These are phyloP conservation scores for Immersiporthe knoxdaviesiana DNA, from an alignment of 2,329 filamentous ascomycete genomes.

Conservation along the genomic window DNA sequence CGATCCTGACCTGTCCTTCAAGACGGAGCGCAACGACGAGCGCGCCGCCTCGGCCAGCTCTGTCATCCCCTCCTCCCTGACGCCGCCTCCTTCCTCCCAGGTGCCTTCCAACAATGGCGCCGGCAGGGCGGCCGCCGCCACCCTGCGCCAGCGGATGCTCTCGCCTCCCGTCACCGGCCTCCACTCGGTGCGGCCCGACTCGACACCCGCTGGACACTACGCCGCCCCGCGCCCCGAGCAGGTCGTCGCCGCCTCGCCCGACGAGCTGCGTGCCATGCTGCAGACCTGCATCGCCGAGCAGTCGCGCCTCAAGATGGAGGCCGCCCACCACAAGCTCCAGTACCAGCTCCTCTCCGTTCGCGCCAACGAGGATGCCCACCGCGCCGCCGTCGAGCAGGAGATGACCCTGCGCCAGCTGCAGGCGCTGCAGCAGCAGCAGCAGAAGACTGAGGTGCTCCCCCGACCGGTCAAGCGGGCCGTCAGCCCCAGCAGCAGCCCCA, in stretches of 20 bases:
- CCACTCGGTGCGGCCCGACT: constrained; percentile 38
- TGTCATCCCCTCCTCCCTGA: constrained; percentile 61
- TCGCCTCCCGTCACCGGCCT: constrained; percentile 57
- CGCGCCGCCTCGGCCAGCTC: constrained; percentile 38
- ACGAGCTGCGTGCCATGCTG: constrained; percentile 62
- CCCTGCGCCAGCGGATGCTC: constrained; percentile 53
- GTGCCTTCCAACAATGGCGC: constrained; percentile 40
- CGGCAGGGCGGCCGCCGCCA: constrained; percentile 40
- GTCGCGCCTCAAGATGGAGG: constrained; percentile 72
- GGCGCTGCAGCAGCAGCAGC: constrained; percentile 73
- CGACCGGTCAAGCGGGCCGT: constrained; percentile 49
- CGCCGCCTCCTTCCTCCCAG: constrained; percentile 61
- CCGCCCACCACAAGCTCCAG: constrained; percentile 88
- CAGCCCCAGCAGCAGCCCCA: constrained; percentile 52
- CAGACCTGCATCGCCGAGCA: constrained; percentile 59
- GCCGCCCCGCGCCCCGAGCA: constrained; percentile 52
- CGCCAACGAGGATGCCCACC: constrained; percentile 81
- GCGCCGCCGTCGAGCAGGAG: constrained; percentile 87
- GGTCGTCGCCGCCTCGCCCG: constrained; percentile 55
- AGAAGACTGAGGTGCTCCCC: constrained; percentile 36
- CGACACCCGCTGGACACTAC: constrained; percentile 45
- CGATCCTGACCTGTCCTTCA: constrained; percentile 53
- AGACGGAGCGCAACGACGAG: constrained; percentile 54
- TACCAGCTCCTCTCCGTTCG: constrained; percentile 83
- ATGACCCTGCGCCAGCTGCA: constrained; percentile 90